These are phyloP conservation scores for Porphyrellus cyaneotinctus DNA, from an alignment of 768 basidiomycete species.

Conservation along the genomic window DNA sequence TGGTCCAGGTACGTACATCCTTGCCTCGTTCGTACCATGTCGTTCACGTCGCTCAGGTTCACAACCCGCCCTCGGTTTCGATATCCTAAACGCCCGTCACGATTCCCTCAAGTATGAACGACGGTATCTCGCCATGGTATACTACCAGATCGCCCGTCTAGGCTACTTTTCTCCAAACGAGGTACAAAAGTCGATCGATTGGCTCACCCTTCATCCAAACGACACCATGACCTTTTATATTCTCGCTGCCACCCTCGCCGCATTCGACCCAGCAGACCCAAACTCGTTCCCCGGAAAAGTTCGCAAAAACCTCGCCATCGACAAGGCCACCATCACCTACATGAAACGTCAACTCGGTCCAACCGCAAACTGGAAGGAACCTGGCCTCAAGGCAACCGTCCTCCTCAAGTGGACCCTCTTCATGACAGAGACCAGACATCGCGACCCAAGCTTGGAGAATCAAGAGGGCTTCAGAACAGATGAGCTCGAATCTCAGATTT, in stretches of 20 bases:
- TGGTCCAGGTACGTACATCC: slow-evolving; percentile 42
- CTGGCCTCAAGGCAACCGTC: slow-evolving; percentile 65
- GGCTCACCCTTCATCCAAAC: slow-evolving; percentile 62
- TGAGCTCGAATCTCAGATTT: slow-evolving; percentile 75
- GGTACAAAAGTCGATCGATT: slow-evolving; percentile 61
- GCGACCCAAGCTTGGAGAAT: slow-evolving; percentile 60
- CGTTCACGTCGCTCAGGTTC: slow-evolving; percentile 31
- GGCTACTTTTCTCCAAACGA: slow-evolving; percentile 60
- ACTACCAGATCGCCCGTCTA: slow-evolving; percentile 59
- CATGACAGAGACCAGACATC: slow-evolving; percentile 69
- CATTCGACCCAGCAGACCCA: slow-evolving; percentile 66
- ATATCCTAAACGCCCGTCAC: slow-evolving; percentile 62
- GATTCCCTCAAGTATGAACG: slow-evolving; percentile 75
- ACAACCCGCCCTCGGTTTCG: slow-evolving; percentile 53
- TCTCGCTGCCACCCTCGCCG: slow-evolving; percentile 57
- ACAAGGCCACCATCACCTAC: slow-evolving; percentile 44
- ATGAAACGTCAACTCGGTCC: slow-evolving; percentile 58
- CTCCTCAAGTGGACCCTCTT: slow-evolving; percentile 89
- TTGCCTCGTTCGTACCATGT: background rate
- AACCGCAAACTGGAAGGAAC: slow-evolving; percentile 60
- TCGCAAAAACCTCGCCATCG: slow-evolving; percentile 47
- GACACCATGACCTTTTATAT: slow-evolving; percentile 69
- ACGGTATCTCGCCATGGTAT: slow-evolving; percentile 57
- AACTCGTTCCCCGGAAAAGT: slow-evolving; percentile 39
- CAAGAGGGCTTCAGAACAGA: slow-evolving; percentile 67